Base-by-base conservation (phyloP, 352 stramenopile species). In the Phytophthora foliorum region DNA sequence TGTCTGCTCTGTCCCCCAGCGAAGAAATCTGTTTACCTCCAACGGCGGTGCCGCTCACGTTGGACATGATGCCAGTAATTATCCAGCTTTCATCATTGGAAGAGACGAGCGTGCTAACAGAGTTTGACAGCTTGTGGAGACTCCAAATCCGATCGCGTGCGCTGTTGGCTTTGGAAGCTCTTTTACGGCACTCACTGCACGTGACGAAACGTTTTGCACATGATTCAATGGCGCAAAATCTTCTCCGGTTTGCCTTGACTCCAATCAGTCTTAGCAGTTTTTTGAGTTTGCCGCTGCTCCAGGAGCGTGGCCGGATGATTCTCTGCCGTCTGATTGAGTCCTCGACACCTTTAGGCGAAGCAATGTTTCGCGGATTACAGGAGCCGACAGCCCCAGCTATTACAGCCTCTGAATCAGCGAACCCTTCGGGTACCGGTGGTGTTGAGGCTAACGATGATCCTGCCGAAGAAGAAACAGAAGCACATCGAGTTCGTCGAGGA, bases 91-190 rank as follows among this genome's bases (percentile, higher is more conserved):
- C 84, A 0, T 94, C 86, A 0, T 67, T 97, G 1, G 84, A 94
- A 25, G 81, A 93, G 17, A 89, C 80, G 1, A 88, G 77, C 34
- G 72, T 91, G 4, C 74, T 93, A 49, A 74, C 74, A 2, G 77
- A 81, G 3, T 93, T 92, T 67, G 88, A 95, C 41, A 87, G 88
- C 45, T 68, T 97, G 25, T 95, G 88, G 86, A 78, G 82, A 34
- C 80, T 94, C 52, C 89, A 97, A 67, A 93, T 97, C 21, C 85
- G 87, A n/a, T 97, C 89, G 10, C 82, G 89, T 24, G 88, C 89
- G 10, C 50, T 97, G 6, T 60, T 97, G 13, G 88, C 89, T 22
- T 75, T 97, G 1, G 85, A 95, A 67, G 83, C 86, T 22, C 84
- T 97, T 16, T 39, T 97, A 24, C 82, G 84, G 2, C 77, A 93